Evolutionary conservation across 1,139 yeast species (phyloP).

Genomic region (Blastobotrys apis): DNA sequence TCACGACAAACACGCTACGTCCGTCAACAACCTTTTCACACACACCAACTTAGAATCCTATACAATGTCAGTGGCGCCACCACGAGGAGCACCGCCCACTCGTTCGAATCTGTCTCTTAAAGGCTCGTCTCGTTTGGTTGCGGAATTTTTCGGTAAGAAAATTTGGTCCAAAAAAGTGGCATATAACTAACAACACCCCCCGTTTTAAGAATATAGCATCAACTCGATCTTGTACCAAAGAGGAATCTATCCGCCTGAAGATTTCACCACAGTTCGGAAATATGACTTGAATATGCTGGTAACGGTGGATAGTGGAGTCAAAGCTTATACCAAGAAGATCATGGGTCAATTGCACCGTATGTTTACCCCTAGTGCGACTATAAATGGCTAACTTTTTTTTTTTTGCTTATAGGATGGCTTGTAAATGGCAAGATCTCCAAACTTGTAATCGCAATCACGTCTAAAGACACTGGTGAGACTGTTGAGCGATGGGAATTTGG

Average conservation of each 20-base stretch:
- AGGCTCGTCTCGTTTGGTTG: conserved; percentile 72
- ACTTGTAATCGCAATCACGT: conserved; percentile 66
- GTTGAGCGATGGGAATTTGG: conserved; percentile 88
- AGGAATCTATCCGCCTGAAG: conserved; percentile 87
- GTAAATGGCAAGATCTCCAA: conserved; percentile 64
- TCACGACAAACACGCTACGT: too few species aligned
- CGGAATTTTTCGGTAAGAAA: conserved; percentile 64
- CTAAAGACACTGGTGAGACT: conserved; percentile 60
- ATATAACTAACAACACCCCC: conserved; percentile 5
- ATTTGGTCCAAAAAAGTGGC: not conserved
- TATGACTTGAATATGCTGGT: conserved; percentile 76
- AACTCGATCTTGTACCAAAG: conserved; percentile 82
- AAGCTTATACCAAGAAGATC: conserved; percentile 60
- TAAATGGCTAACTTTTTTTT: not conserved
- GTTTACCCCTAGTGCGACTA: too few species aligned
- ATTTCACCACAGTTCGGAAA: conserved; percentile 72
- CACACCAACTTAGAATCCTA: not conserved
- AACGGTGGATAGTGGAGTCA: conserved; percentile 73
- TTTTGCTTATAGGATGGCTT: conserved; percentile 53
- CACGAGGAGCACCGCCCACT: conserved; percentile 21
- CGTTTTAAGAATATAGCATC: conserved; percentile 54
- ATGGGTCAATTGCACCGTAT: conserved; percentile 65
- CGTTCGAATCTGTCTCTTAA: conserved; percentile 23
- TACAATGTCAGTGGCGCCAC: conserved; percentile 20
- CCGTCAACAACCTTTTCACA: too few species aligned